phyloP scores from a whole-genome alignment of 2,329 filamentous ascomycete species.

The Penicillium sp. region DNA sequence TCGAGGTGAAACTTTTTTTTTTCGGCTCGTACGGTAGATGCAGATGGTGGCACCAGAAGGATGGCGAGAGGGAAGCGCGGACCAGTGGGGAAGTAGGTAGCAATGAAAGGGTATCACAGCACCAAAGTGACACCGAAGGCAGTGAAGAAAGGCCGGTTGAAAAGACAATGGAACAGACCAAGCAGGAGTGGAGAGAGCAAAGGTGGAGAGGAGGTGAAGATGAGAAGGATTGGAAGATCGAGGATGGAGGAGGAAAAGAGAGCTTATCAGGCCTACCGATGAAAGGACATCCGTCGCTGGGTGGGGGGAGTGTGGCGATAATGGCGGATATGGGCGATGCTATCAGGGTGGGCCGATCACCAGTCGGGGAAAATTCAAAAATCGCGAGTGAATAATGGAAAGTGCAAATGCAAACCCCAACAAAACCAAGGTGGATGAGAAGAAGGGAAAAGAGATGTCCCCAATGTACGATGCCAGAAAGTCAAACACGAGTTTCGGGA shows the following conservation, averaged over 20 bases:
- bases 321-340: conserved; percentile 7
- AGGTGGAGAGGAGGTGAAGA: background rate
- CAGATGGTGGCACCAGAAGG: conserved; percentile 21
- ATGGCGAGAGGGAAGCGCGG: conserved; percentile 21
- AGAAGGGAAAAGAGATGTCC: background rate
- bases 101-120: conserved; percentile 27
- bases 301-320: conserved; percentile 7
- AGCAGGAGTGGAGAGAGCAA: background rate
- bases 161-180: conserved; percentile 15
- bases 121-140: conserved; percentile 20
- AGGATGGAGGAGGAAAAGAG: conserved; percentile 8
- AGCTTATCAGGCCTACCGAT: conserved; percentile 18
- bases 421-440: too few species aligned
- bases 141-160: conserved; percentile 12
- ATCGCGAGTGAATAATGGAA: conserved; percentile 1
- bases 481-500: conserved; percentile 2
- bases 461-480: conserved; percentile 9
- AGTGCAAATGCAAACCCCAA: conserved; percentile 1
- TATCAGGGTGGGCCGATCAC: conserved; percentile 12
- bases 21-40: conserved; percentile 25
- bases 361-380: conserved; percentile 4
- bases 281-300: conserved; percentile 2
- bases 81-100: conserved; percentile 12
- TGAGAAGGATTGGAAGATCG: background rate
- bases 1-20: background rate